Conservation (phyloP, 2,329 filamentous ascomycete species). For the Clarireedia paspali region DNA sequence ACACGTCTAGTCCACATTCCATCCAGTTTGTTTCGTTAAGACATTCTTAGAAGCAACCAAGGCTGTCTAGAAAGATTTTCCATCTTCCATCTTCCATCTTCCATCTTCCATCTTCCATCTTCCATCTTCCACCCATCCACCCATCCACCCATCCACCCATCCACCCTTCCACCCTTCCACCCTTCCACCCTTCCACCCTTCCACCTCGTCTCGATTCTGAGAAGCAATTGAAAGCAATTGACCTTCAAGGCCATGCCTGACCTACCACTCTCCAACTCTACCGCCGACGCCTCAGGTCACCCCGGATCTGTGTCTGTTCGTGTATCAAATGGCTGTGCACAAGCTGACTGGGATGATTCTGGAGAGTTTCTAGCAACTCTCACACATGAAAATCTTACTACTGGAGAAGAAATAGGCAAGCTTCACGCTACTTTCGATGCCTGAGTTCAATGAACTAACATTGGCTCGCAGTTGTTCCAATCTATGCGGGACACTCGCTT, state of each 20-base stretch:
- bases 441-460: neutral
- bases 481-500: neutral
- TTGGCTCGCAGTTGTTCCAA: neutral
- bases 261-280: neutral
- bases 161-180: too few species aligned
- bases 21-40: too few species aligned
- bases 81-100: too few species aligned
- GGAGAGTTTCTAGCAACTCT: neutral
- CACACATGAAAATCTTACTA: neutral
- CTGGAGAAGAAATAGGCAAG: conserved; percentile 1
- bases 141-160: too few species aligned
- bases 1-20: too few species aligned
- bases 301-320: neutral
- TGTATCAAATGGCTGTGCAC: neutral
- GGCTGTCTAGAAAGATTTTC: too few species aligned
- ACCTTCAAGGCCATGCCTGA: neutral
- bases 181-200: neutral
- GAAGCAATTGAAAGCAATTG: neutral
- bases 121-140: too few species aligned
- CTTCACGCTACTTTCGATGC: neutral
- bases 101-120: too few species aligned
- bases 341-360: neutral
- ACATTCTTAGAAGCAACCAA: too few species aligned
- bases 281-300: neutral
- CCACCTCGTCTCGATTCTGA: neutral